Conservation (phyloP, 1,139 yeast species). For the Saccharomyces hybrid region DNA sequence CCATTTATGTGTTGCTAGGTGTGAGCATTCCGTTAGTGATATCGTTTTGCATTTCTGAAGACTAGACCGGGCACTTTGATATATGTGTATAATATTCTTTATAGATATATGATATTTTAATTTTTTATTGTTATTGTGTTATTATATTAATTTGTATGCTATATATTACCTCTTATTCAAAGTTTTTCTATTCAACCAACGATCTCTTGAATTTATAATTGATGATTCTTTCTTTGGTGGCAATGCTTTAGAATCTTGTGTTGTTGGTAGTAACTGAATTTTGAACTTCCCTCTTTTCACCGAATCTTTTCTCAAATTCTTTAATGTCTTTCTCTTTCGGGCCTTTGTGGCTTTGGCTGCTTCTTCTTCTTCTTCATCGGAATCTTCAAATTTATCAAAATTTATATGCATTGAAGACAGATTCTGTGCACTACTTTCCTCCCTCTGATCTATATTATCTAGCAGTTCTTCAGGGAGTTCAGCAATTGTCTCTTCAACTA, state of each 20-base stretch:
- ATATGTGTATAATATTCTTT: not conserved
- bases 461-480: slow-evolving; percentile 29
- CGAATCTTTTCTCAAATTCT: slow-evolving; percentile 35
- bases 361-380: slow-evolving; percentile 15
- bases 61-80: not conserved
- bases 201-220: slow-evolving; percentile 41
- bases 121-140: not conserved
- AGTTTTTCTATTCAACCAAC: slow-evolving; percentile 56
- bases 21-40: slow-evolving; percentile 25
- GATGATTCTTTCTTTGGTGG: slow-evolving; percentile 42
- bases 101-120: slow-evolving; percentile 1
- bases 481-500: slow-evolving; percentile 20
- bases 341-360: slow-evolving; percentile 30
- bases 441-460: slow-evolving; percentile 17
- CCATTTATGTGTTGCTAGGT: slow-evolving; percentile 23
- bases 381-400: slow-evolving; percentile 28
- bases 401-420: slow-evolving; percentile 18
- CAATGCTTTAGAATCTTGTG: slow-evolving; percentile 11
- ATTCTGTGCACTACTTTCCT: slow-evolving; percentile 9
- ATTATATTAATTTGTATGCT: not conserved
- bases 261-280: slow-evolving; percentile 31
- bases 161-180: slow-evolving; percentile 29
- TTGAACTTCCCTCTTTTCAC: slow-evolving; percentile 51
- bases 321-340: slow-evolving; percentile 40
- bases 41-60: slow-evolving; percentile 20